phyloP scores from a whole-genome alignment of 192 early-diverging fungal species.

The Umbelopsis isabellina region DNA sequence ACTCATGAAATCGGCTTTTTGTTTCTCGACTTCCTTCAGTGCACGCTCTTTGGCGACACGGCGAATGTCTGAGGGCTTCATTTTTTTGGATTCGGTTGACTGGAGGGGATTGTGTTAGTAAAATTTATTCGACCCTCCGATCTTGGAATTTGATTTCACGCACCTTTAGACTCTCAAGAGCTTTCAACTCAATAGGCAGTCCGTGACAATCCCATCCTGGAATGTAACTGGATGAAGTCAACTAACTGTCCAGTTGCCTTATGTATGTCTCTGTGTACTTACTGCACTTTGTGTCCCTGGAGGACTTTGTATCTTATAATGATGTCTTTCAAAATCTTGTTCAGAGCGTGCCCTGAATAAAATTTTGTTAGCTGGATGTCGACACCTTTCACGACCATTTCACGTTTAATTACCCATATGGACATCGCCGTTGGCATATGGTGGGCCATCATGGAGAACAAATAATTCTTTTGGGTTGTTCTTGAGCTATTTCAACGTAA shows the following conservation, averaged over 20 bases:
- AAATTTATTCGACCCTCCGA: neutral
- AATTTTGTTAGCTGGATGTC: neutral
- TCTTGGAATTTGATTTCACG: neutral
- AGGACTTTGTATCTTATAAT: conserved; percentile 74
- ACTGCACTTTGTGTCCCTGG: conserved; percentile 70
- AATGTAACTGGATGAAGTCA: conserved; percentile 47
- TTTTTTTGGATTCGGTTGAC: neutral
- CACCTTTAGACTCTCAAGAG: conserved; percentile 61
- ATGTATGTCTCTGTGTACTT: conserved; percentile 11
- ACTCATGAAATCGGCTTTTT: conserved; percentile 61
- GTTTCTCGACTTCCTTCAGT: conserved; percentile 57
- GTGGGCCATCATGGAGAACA: conserved; percentile 82
- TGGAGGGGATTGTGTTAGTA: neutral
- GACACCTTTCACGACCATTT: neutral
- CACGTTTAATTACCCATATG: conserved; percentile 55
- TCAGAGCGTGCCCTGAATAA: conserved; percentile 68
- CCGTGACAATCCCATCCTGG: conserved; percentile 87
- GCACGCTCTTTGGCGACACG: conserved; percentile 62
- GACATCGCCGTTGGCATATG: conserved; percentile 78
- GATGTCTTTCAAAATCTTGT: conserved; percentile 84
- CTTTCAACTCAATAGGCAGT: conserved; percentile 81
- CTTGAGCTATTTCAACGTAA: conserved; percentile 41
- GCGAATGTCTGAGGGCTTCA: conserved; percentile 57
- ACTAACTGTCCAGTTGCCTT: neutral
- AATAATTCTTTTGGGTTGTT: conserved; percentile 71